Base-by-base conservation (phyloP, 1,284 basidiomycete species). In the Fistulinella staudtii region DNA sequence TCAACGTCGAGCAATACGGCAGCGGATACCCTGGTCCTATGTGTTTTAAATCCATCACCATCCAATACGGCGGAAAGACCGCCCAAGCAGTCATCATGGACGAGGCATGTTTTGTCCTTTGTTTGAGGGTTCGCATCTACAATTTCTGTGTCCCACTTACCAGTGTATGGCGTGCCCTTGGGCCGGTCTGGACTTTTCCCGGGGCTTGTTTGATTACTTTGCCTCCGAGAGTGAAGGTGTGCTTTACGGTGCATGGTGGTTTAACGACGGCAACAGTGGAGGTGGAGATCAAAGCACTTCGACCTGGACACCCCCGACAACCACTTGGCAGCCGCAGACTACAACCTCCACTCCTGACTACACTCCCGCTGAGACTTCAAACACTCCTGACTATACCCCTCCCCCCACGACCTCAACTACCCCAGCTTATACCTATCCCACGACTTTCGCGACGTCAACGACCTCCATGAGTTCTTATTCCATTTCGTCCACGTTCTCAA, bases 111-210 rank as follows among this genome's bases (percentile, higher is more conserved):
- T 58, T 42, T 25, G 37, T 29, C 8, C 3, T 9, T 31, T 3
- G 15, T 11, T n/a, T 41, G 28, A 38, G 23, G 43, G 46, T 27
- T 23, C 28, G 36, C n/a, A n/a, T n/a, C n/a, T n/a, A n/a, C n/a
- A n/a, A n/a, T n/a, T n/a, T n/a, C n/a, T n/a, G n/a, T n/a, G n/a
- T 36, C 29, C 30, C 15, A 25, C 36, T 49, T 29, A 29, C 33
- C 38, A 86, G 78, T 91, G 88, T 64, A 77, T 77, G 43, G 80
- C 76, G 23, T 93, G 89, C 61, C 78, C 80, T 3, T 75, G 64
- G 34, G 81, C 77, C 28, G 88, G 77, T 33, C 77, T 96, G 45
- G 93, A 96, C 71, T 73, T 94, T 49, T 86, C 87, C 20, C 61
- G 65, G 10, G 75, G 81, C 41, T 77, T 96, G 34, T 96, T 96